Base-by-base conservation (phyloP, 176 grass and related monocot species). In the Lolium perenne region DNA sequence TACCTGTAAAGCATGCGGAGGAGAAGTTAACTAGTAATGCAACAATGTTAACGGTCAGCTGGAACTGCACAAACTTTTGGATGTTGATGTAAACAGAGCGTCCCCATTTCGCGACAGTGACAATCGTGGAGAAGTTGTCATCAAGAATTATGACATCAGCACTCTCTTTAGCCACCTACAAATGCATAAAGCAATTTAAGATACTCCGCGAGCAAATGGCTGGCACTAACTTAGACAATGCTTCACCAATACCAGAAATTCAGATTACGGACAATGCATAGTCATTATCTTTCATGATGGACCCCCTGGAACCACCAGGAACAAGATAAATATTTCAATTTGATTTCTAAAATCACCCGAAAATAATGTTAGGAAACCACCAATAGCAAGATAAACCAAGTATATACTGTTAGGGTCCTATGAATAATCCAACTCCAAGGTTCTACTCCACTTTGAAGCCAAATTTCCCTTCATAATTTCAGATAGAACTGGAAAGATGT, bases 31-130 rank as follows among this genome's bases (percentile, higher is more conserved):
- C 93, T 67, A 95, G 63, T 22, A 98, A 85, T 15, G 93, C 95
- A 60, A 98, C 93, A 11, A 94, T 17, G 56, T 94, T 98, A 83
- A 98, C 95, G 58, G 95, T 94, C 54, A 98, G 84, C 83, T 98
- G 93, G 83, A 95, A 93, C 84, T 95, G 93, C 81, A 98, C 95
- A 90, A 98, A 98, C 79, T 98, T 98, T 87, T 98, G 93, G 62
- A 98, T 98, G 66, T 95, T 98, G 53, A 93, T 77, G 79, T 95
- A 98, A 53, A 98, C 93, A 66, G 93, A 95, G 26, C 95, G 95
- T 29, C 95, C 95, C 95, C 95, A 95, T 88, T 93, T 93, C 6
- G 91, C 93, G 77, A 98, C 95, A 41, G 93, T 98, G 20, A 90
- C 93, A 73, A 95, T 98, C 20, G 93, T 98, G 26, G 95, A 93